phyloP scores from a whole-genome alignment of 106 monocot species.

The Dendrobium nobile region DNA sequence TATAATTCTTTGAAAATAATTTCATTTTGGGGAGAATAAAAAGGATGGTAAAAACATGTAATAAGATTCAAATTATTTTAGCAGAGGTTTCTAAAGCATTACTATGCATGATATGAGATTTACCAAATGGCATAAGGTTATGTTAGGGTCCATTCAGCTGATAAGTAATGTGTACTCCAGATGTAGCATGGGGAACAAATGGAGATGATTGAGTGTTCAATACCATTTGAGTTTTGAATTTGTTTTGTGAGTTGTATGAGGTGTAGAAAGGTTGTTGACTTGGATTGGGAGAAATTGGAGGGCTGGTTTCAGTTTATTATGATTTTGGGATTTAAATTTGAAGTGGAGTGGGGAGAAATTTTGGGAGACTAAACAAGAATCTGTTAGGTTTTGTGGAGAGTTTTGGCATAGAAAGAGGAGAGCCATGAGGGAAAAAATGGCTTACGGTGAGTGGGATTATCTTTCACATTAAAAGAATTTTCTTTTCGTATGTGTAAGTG shows the following conservation, averaged over 20 bases:
- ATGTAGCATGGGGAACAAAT: not conserved
- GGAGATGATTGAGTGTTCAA: not conserved
- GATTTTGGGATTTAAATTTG: not conserved
- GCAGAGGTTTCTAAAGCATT: no score
- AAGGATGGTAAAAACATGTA: no score
- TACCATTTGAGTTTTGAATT: not conserved
- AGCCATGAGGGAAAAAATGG: not conserved
- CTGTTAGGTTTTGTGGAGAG: no score
- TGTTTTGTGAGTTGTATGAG: not conserved
- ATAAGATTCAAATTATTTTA: no score
- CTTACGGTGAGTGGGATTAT: not conserved
- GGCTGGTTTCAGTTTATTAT: not conserved
- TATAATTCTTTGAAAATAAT: no score
- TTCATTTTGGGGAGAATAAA: no score
- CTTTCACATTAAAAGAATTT: not conserved
- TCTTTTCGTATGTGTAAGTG: not conserved
- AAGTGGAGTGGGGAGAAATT: not conserved
- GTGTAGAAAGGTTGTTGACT: not conserved
- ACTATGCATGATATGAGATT: no score
- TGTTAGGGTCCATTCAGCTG: not conserved
- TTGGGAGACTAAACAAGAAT: no score
- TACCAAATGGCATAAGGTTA: not conserved
- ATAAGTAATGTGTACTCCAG: not conserved
- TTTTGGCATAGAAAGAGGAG: not conserved
- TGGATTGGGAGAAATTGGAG: not conserved